Conservation (phyloP, 2,329 filamentous ascomycete genomes). For the Colletotrichum lini region DNA sequence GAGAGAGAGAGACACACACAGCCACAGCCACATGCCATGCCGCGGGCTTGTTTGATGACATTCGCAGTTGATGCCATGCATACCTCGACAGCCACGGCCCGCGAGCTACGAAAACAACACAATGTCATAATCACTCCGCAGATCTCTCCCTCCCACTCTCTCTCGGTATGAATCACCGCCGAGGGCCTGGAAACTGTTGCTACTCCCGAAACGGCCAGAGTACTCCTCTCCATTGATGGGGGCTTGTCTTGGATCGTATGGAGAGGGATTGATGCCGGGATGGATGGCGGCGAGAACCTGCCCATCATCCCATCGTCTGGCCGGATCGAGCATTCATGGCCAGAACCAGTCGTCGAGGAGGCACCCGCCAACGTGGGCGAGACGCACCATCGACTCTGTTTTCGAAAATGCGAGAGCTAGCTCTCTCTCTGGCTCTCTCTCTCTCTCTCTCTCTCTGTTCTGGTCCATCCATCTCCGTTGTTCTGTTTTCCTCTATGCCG, state of each 20-base stretch:
- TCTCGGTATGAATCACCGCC: background rate
- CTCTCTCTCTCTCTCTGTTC: too few species aligned
- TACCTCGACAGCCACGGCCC: background rate
- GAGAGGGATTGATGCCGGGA: background rate
- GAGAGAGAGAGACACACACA: too few species aligned
- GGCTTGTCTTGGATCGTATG: slow-evolving; percentile 26
- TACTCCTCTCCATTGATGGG: slow-evolving; percentile 25
- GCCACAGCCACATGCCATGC: too few species aligned
- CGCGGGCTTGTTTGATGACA: too few species aligned
- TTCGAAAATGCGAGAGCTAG: slow-evolving; percentile 1
- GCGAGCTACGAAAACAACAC: slow-evolving; percentile 1
- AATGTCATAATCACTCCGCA: slow-evolving; percentile 31
- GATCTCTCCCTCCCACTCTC: background rate
- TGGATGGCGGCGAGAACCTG: background rate
- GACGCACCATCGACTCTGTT: slow-evolving; percentile 1
- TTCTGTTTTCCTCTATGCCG: background rate
- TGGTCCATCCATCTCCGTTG: too few species aligned
- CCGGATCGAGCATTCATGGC: slow-evolving; percentile 34
- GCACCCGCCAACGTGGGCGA: slow-evolving; percentile 9
- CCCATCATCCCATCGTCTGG: background rate
- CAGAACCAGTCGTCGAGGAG: slow-evolving; percentile 17
- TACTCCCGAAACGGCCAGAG: slow-evolving; percentile 14
- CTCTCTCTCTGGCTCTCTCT: too few species aligned
- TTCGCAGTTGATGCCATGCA: background rate
- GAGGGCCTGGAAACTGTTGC: background rate